phyloP scores from a whole-genome alignment of 2,329 filamentous ascomycete species.

The Penicillium sp. region DNA sequence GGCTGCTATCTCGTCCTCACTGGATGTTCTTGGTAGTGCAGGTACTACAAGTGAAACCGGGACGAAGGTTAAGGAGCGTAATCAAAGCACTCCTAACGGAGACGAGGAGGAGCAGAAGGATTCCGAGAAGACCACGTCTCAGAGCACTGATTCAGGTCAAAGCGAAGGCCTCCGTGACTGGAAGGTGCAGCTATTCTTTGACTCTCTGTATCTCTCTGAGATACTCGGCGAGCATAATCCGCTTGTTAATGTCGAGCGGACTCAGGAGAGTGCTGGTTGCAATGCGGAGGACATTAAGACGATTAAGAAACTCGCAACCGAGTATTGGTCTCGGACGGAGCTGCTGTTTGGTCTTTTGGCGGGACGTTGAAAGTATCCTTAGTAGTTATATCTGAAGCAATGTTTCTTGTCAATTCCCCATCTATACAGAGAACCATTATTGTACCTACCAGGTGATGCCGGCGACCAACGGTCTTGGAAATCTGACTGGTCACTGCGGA shows the following conservation, averaged over 20 bases:
- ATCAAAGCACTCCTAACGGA: not conserved
- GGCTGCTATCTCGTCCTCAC: conserved; percentile 16
- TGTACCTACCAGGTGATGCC: too few species aligned
- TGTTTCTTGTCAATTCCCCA: not conserved
- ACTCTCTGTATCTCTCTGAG: conserved; percentile 33
- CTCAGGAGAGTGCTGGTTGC: conserved; percentile 48
- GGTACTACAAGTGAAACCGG: not conserved
- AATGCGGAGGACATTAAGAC: conserved; percentile 50
- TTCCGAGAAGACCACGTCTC: not conserved
- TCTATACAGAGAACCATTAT: not conserved
- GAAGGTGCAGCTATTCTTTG: conserved; percentile 40
- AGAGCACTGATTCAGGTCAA: not conserved
- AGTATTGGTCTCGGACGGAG: conserved; percentile 80
- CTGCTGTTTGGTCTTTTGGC: conserved; percentile 75
- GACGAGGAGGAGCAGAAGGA: conserved; percentile 8
- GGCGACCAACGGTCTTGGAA: too few species aligned
- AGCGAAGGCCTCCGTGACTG: conserved; percentile 28
- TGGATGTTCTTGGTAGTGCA: conserved; percentile 23
- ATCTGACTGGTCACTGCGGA: too few species aligned
- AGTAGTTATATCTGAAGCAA: too few species aligned
- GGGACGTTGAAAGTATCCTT: not conserved
- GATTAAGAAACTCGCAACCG: conserved; percentile 61
- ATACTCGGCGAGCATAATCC: conserved; percentile 32
- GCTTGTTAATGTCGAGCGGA: conserved; percentile 47
- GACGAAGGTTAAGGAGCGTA: not conserved